Percentiles rank a stretch among this genome's conserved stretches.
Evolutionary conservation across 2,329 filamentous ascomycete species (phyloP).

Genomic region (Fusarium sp.): DNA sequence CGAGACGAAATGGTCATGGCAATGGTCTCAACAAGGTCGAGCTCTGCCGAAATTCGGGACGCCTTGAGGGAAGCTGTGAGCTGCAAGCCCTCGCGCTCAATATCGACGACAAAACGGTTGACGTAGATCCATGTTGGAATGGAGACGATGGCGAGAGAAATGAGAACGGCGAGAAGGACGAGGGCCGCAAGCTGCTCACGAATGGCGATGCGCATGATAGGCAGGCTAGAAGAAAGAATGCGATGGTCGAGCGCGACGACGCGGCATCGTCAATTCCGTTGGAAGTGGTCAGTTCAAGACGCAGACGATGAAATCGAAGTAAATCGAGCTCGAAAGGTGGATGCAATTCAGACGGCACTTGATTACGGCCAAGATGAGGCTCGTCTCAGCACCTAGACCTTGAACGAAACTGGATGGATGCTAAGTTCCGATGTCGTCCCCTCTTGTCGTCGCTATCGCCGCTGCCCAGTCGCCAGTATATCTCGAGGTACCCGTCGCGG

Average conservation of each 20-base stretch:
- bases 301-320: conserved; percentile 7
- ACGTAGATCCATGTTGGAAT: conserved; percentile 77
- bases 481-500: conserved; percentile 12
- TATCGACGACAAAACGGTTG: conserved; percentile 62
- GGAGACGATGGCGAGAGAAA: conserved; percentile 80
- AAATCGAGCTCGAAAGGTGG: conserved; percentile 9
- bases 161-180: conserved; percentile 78
- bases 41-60: conserved; percentile 80
- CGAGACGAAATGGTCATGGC: conserved; percentile 77
- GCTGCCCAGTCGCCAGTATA: conserved; percentile 6
- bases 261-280: conserved; percentile 44
- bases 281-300: conserved; percentile 11
- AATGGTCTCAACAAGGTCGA: conserved; percentile 81
- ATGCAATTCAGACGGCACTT: not conserved
- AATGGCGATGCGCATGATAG: conserved; percentile 83
- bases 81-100: conserved; percentile 71
- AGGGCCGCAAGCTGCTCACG: conserved; percentile 86
- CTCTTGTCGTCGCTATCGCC: conserved; percentile 10
- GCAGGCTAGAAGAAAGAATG: conserved; percentile 40
- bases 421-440: not conserved
- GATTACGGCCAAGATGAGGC: not conserved
- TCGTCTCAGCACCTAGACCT: conserved; percentile 5
- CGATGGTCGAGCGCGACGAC: conserved; percentile 37
- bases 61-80: conserved; percentile 89
- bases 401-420: conserved; percentile 2